Evolutionary conservation across 805 yeast species (phyloP).

Genomic region (Grigorovia yakushimaensis): DNA sequence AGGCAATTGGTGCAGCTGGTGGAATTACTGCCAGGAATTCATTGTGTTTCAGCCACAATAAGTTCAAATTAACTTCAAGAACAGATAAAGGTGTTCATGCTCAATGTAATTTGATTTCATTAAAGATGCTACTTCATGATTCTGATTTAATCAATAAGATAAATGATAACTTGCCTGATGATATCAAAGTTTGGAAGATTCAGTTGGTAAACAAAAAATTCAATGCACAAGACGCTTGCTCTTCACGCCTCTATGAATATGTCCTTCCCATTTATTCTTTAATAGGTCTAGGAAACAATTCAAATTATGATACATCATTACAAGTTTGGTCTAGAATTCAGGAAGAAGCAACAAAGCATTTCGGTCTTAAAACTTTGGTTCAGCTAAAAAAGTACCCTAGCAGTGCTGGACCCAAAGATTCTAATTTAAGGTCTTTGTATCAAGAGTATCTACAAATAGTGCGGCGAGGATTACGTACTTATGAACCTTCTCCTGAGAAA

Average conservation of each 20-base stretch:
- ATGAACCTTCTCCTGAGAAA: background rate
- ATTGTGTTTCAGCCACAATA: slow-evolving; percentile 75
- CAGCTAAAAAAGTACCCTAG: background rate
- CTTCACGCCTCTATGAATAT: slow-evolving; percentile 81
- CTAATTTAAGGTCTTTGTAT: background rate
- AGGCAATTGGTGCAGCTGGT: slow-evolving; percentile 76
- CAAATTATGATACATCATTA: background rate
- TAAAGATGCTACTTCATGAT: slow-evolving; percentile 67
- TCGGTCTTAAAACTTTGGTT: background rate
- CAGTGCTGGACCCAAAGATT: background rate
- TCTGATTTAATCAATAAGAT: slow-evolving; percentile 42
- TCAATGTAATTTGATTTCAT: slow-evolving; percentile 82
- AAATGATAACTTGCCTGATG: slow-evolving; percentile 69
- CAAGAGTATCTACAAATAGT: background rate
- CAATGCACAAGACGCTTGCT: slow-evolving; percentile 83
- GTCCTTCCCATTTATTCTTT: slow-evolving; percentile 64
- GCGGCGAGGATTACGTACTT: background rate
- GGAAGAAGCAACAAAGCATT: background rate
- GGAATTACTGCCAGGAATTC: slow-evolving; percentile 82
- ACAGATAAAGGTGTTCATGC: slow-evolving; percentile 98
- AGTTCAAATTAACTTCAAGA: slow-evolving; percentile 79
- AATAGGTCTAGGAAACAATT: background rate
- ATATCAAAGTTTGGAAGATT: slow-evolving; percentile 79
- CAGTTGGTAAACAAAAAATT: slow-evolving; percentile 74
- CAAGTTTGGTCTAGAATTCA: background rate